Evolutionary conservation across 2,329 filamentous ascomycete genomes (phyloP).

Genomic region (Boeremia lycopersici): DNA sequence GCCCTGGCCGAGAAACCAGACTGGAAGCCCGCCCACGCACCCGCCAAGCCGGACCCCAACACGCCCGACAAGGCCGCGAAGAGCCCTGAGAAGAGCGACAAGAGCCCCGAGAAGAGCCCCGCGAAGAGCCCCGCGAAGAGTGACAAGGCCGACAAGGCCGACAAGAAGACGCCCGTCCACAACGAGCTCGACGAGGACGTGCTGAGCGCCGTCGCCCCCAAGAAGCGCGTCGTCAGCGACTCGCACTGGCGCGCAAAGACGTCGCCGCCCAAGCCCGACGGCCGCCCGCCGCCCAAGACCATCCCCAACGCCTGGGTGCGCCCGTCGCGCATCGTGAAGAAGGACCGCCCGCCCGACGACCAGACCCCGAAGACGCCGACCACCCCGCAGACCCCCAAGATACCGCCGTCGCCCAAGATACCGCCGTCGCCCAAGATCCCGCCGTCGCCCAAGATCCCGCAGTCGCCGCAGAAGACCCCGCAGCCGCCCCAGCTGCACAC

Average conservation of each 20-base stretch:
- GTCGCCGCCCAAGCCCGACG: conserved; percentile 42
- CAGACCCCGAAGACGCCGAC: conserved; percentile 12
- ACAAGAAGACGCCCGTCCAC: conserved; percentile 38
- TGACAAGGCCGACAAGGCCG: conserved; percentile 38
- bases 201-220: conserved; percentile 68
- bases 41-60: conserved; percentile 31
- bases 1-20: conserved; percentile 35
- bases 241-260: conserved; percentile 77
- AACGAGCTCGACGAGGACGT: conserved; percentile 53
- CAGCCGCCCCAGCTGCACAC: conserved; percentile 24
- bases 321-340: conserved; percentile 38
- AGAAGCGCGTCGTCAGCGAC: conserved; percentile 92
- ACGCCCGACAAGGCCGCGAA: conserved; percentile 28
- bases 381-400: conserved; percentile 20
- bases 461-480: conserved; percentile 17
- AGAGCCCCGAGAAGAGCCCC: conserved; percentile 30
- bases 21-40: conserved; percentile 35
- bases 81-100: conserved; percentile 19
- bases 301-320: conserved; percentile 49
- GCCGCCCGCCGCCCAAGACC: conserved; percentile 41
- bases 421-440: conserved; percentile 21
- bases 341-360: conserved; percentile 15
- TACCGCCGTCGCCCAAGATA: conserved; percentile 12
- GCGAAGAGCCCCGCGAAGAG: conserved; percentile 13
- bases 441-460: conserved; percentile 18